These are phyloP conservation scores for Penicillium brasilianum DNA, from an alignment of 2,329 filamentous ascomycete species.

Conservation along the genomic window DNA sequence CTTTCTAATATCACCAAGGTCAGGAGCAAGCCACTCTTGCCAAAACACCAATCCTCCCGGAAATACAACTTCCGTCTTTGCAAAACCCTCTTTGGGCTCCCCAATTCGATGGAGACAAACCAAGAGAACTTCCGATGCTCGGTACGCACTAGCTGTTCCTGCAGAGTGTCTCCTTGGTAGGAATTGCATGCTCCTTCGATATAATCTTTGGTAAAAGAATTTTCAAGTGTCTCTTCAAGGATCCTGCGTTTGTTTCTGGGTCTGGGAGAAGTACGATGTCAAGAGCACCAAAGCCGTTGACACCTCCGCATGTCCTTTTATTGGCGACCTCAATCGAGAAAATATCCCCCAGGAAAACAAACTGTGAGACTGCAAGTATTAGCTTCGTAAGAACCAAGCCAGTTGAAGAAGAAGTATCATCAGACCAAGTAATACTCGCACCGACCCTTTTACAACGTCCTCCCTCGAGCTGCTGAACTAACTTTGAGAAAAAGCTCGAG, in stretches of 20 bases:
- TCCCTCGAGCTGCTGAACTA: constrained; percentile 8
- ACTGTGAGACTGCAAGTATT: neutral
- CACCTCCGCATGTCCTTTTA: neutral
- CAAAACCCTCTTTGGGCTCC: neutral
- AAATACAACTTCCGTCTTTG: constrained; percentile 9
- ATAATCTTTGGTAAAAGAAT: neutral
- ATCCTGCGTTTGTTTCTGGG: too few species aligned
- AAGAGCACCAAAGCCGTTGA: neutral
- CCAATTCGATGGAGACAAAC: constrained; percentile 28
- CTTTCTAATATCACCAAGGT: neutral
- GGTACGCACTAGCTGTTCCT: constrained; percentile 6
- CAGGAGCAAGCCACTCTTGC: constrained; percentile 11
- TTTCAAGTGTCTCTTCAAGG: neutral
- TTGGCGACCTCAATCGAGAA: neutral
- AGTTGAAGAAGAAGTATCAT: neutral
- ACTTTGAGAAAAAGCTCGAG: constrained; percentile 7
- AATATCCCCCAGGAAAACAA: neutral
- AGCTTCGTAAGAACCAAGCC: neutral
- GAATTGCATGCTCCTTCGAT: neutral
- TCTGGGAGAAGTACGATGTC: neutral
- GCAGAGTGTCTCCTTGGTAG: neutral
- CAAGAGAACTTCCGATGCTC: constrained; percentile 30
- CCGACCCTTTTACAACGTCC: neutral
- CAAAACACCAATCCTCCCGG: constrained; percentile 14
- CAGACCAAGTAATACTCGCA: constrained; percentile 8